phyloP scores from a whole-genome alignment of 202 grass and related monocot genomes.

The Brachypodium distachyon region DNA sequence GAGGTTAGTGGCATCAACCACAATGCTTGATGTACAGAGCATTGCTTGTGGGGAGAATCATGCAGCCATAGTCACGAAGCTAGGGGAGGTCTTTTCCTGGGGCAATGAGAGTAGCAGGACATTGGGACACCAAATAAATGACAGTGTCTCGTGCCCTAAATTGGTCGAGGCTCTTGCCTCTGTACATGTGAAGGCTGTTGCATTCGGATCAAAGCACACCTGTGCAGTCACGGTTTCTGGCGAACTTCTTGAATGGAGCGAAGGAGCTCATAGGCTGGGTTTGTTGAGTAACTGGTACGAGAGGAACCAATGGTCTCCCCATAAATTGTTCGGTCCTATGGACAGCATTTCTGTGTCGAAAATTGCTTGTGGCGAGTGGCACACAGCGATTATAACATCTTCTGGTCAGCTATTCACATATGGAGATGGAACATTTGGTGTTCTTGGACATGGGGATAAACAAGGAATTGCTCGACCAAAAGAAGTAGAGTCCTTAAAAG shows the following conservation, averaged over 20 bases:
- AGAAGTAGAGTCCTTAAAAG: constrained; percentile 80
- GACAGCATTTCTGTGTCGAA: constrained; percentile 61
- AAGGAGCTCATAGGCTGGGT: constrained; percentile 29
- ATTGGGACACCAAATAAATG: constrained; percentile 53
- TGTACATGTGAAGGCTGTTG: constrained; percentile 64
- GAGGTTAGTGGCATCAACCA: constrained; percentile 57
- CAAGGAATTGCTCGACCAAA: constrained; percentile 62
- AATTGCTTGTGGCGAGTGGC: constrained; percentile 90
- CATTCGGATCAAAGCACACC: constrained; percentile 69
- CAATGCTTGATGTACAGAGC: constrained; percentile 70
- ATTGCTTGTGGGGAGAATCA: constrained; percentile 69
- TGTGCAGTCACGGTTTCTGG: constrained; percentile 76
- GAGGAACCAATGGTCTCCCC: constrained; percentile 67
- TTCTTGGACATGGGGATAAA: constrained; percentile 84
- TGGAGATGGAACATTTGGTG: constrained; percentile 88
- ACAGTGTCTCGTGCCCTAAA: constrained; percentile 44
- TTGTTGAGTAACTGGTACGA: constrained; percentile 32
- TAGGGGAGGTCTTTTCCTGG: constrained; percentile 93
- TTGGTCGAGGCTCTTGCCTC: constrained; percentile 51
- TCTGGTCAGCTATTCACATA: constrained; percentile 79
- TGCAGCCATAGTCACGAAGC: constrained; percentile 75
- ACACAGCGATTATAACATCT: constrained; percentile 75
- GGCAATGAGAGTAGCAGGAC: constrained; percentile 47
- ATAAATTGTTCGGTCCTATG: constrained; percentile 48
- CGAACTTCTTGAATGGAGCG: constrained; percentile 80